Evolutionary conservation across 495 filamentous ascomycete species (phyloP).

Genomic region (Evernia prunastri): DNA sequence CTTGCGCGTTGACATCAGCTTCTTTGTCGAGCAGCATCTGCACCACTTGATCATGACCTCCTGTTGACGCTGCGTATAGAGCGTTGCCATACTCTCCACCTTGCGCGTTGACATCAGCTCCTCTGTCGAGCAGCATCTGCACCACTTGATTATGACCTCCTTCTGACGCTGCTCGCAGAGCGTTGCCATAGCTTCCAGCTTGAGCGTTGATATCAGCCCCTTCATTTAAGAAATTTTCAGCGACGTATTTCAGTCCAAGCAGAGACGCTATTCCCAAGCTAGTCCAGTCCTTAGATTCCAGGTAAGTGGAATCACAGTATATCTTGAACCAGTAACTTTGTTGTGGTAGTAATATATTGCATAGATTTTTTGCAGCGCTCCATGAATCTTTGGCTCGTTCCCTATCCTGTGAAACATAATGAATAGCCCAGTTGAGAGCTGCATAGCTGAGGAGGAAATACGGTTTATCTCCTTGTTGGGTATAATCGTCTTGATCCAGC

Average conservation of each 20-base stretch:
- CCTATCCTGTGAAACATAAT: slow-evolving; percentile 3
- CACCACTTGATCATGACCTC: too few species aligned
- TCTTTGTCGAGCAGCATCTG: too few species aligned
- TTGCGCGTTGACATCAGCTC: too few species aligned
- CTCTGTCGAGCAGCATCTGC: too few species aligned
- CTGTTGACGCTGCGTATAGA: too few species aligned
- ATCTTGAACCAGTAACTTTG: neutral
- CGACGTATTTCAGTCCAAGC: neutral
- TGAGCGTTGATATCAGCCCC: too few species aligned
- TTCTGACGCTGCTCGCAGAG: too few species aligned
- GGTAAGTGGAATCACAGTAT: neutral
- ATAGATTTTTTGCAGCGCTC: neutral
- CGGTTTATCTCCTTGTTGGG: neutral
- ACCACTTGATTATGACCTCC: too few species aligned
- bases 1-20: too few species aligned
- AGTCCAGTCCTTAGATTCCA: neutral
- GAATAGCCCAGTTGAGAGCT: neutral
- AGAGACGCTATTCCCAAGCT: neutral
- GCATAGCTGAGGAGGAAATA: slow-evolving; percentile 2
- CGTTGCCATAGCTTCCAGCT: too few species aligned
- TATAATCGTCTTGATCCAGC: neutral
- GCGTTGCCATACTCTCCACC: too few species aligned
- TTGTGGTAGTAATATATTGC: slow-evolving; percentile 4
- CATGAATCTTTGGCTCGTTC: neutral
- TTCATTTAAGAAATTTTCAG: neutral